These are phyloP conservation scores for Tricholoma saponaceum DNA, from an alignment of 768 basidiomycete genomes.

Conservation along the genomic window DNA sequence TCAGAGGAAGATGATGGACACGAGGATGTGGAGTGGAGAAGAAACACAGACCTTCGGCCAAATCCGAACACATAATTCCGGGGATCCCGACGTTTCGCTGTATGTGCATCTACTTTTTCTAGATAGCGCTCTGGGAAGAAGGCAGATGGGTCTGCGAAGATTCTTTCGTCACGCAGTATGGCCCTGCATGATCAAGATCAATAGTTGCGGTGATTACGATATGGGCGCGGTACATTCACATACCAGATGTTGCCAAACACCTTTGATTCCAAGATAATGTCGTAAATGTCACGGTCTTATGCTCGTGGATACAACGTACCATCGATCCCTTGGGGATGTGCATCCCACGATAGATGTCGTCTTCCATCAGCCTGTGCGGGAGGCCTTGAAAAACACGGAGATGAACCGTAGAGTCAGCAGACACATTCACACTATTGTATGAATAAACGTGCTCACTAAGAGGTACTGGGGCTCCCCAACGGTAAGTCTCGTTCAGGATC, in stretches of 20 bases:
- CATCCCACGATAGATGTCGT: conserved; percentile 57
- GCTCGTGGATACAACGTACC: conserved; percentile 24
- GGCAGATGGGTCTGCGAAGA: conserved; percentile 44
- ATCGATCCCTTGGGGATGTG: conserved; percentile 62
- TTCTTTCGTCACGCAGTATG: conserved; percentile 42
- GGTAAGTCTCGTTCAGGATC: conserved; percentile 48
- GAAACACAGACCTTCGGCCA: conserved; percentile 31
- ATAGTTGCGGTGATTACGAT: neutral
- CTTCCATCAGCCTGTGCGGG: conserved; percentile 62
- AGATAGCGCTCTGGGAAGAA: conserved; percentile 57
- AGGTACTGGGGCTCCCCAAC: conserved; percentile 58
- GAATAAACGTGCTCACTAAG: conserved; percentile 35
- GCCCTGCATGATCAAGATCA: conserved; percentile 29
- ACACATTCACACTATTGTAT: neutral
- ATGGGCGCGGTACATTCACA: conserved; percentile 1
- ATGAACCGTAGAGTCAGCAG: neutral
- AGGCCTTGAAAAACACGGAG: conserved; percentile 38
- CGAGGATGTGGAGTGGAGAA: neutral
- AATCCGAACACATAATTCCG: conserved; percentile 36
- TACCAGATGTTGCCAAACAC: conserved; percentile 65
- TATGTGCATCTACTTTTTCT: conserved; percentile 24
- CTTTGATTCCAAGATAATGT: conserved; percentile 7
- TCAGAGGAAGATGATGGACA: neutral
- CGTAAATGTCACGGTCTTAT: conserved; percentile 1
- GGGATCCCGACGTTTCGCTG: conserved; percentile 24